phyloP scores from a whole-genome alignment of 805 yeast species.

The Metschnikowia shivogae region DNA sequence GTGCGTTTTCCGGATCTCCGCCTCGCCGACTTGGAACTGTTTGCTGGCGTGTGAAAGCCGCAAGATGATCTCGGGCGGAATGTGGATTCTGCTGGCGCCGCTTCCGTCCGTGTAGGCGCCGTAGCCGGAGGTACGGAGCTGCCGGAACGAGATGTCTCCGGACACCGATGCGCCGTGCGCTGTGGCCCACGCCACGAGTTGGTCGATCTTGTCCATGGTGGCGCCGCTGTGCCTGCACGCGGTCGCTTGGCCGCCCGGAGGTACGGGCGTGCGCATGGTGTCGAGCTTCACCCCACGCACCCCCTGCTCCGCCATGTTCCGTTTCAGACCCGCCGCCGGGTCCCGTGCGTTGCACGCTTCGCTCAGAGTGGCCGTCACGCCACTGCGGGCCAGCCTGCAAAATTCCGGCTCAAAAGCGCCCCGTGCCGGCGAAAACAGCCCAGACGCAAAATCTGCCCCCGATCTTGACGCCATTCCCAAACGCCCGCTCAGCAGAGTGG shows the following conservation, averaged over 20 bases:
- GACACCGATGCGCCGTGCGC: conserved; percentile 28
- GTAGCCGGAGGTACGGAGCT: conserved; percentile 18
- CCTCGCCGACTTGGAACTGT: conserved; percentile 15
- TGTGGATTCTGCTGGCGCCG: conserved; percentile 8
- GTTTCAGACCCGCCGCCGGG: background rate
- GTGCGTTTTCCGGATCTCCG: conserved; percentile 11
- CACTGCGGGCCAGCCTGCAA: background rate
- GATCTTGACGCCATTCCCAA: conserved; percentile 15
- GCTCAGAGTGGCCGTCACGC: background rate
- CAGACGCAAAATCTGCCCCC: background rate
- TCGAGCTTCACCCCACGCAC: background rate
- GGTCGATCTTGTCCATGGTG: conserved; percentile 7
- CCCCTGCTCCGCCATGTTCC: background rate
- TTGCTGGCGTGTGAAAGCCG: conserved; percentile 23
- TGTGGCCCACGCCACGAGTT: conserved; percentile 30
- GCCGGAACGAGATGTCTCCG: conserved; percentile 20
- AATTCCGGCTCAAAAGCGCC: background rate
- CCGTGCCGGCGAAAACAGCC: conserved; percentile 1
- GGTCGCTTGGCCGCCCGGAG: too few relatives aligned
- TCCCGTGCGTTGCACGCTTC: background rate
- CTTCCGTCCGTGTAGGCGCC: conserved; percentile 23
- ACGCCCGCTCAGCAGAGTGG: conserved; percentile 76
- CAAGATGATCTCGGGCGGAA: conserved; percentile 15
- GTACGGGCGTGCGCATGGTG: background rate
- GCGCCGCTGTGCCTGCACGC: background rate